These are phyloP conservation scores for Serpula lacrymans DNA, from an alignment of 768 basidiomycete genomes.

Conservation along the genomic window DNA sequence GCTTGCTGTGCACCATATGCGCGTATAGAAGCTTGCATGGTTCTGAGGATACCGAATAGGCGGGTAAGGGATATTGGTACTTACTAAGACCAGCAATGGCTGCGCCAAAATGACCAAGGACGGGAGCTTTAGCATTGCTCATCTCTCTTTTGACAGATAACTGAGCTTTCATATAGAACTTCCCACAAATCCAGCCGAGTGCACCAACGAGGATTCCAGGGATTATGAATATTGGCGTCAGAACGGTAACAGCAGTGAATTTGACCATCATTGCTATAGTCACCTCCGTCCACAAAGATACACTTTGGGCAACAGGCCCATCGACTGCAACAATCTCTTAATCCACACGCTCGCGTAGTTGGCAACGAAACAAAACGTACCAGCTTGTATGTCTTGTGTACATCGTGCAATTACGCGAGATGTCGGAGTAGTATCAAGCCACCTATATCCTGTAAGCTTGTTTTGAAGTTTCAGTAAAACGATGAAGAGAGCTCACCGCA, in stretches of 20 bases:
- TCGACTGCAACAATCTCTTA: conserved; percentile 27
- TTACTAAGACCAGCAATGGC: conserved; percentile 47
- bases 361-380: conserved; percentile 14
- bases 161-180: conserved; percentile 54
- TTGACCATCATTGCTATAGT: conserved; percentile 32
- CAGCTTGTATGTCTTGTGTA: conserved; percentile 55
- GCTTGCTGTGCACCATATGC: conserved; percentile 51
- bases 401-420: conserved; percentile 64
- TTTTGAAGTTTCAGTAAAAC: conserved; percentile 31
- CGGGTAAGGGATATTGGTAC: conserved; percentile 4
- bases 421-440: conserved; percentile 47
- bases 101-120: conserved; percentile 49
- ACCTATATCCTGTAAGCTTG: no score
- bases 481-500: conserved; percentile 47
- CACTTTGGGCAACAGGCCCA: conserved; percentile 23
- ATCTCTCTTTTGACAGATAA: conserved; percentile 55
- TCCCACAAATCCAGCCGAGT: conserved; percentile 41
- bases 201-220: conserved; percentile 33
- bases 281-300: conserved; percentile 28
- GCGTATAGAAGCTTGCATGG: conserved; percentile 40
- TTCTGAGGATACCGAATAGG: no score
- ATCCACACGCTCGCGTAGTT: conserved; percentile 26
- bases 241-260: conserved; percentile 32
- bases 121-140: conserved; percentile 47
- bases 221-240: conserved; percentile 38